Base-by-base conservation (phyloP, 495 filamentous ascomycete genomes). In the Penicillium cosmopolitanum region DNA sequence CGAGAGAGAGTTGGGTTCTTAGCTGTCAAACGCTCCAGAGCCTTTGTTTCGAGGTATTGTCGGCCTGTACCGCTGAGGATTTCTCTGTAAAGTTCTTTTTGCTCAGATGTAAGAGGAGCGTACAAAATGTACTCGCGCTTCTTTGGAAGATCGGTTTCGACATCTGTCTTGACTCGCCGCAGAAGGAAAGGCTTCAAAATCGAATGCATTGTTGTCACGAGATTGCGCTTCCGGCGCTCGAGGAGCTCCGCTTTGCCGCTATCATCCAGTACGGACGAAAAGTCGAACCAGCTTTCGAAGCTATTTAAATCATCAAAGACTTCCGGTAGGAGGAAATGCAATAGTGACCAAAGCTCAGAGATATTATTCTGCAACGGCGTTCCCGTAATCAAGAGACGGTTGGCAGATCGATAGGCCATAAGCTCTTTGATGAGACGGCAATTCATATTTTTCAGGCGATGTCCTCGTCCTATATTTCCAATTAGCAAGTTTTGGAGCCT, bases 291-390 rank as follows among this genome's bases (percentile, higher is more conserved):
- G 35, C 84, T 85, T 72, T 97, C 91, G 60, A 98, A 98, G 11
- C 89, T 87, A 60, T 91, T 87, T 67, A 94, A 85, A 68, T 96
- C 89, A 57, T 91, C 86, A 67, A 98, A 98, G 40, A 97, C 91
- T 40, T 90, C 88, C 2, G 95, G 95, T 44, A 98, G 83, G 3
- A 98, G 79, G 63, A 98, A 98, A 70, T 98, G 92, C 2, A 98
- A 80, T 15, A 98, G 78, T 0, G 95, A 97, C 95, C 95, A 98
- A 3, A 98, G 75, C 66, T 98, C 95, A 15, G 90, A 86, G 5
- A 98, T 86, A 65, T 97, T 98, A 64, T 98, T 98, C 66, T 98
- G 95, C 3, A 98, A 74, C 0, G 95, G 95, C 0, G 95, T 98
- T 6, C 95, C 95, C 0, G 95, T 98, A 56, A 98, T 94, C 2